Base-by-base conservation (phyloP, 2,329 filamentous ascomycete species). In the Fusarium citri region DNA sequence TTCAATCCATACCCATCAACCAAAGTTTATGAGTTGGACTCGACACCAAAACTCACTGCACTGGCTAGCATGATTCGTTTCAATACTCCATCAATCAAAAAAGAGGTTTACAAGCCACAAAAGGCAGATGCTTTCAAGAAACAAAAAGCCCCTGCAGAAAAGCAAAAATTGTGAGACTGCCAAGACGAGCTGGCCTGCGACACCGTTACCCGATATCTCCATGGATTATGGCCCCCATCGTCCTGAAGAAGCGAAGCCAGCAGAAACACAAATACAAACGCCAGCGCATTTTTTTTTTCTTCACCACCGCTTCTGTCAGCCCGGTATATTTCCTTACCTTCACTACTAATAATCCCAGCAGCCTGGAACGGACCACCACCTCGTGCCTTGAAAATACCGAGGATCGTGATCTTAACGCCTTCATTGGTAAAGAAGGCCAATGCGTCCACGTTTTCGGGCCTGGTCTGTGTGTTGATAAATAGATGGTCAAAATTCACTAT, bases 181-280 rank as follows among this genome's bases (percentile, higher is more conserved):
- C 59, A 69, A 54, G 59, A n/a, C 42, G 25, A 68, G 59, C 59
- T 69, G 59, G 64, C 54, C 43, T 69, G 65, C 60, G 66, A 69
- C 66, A 69, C 23, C 40, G 18, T 40, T 51, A 51, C 48, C 34
- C 34, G 34, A 37, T 37, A 51, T 31, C 48, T 26, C 30, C 31
- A 40, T 59, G 55, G 28, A 60, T 66, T 72, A 67, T 68, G 63
- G 60, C 22, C 45, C 47, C 47, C 59, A 55, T 68, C 43, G 23
- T 48, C 34, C 43, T 51, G 46, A 60, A 71, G 43, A 60, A 72
- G 67, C 67, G 67, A 73, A 62, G 54, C 45, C 51, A 54, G 31
- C 47, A 47, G 54, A 74, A 69, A 64, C 56, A 67, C 57, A 70
- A 66, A 59, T 45, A 47, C 45, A 59, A 54, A 61, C 31, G 56